Evolutionary conservation across 1,284 basidiomycete species (phyloP), one percentile per base, ranked within the genome.

Genomic region (Lentinula novae-zelandiae): DNA sequence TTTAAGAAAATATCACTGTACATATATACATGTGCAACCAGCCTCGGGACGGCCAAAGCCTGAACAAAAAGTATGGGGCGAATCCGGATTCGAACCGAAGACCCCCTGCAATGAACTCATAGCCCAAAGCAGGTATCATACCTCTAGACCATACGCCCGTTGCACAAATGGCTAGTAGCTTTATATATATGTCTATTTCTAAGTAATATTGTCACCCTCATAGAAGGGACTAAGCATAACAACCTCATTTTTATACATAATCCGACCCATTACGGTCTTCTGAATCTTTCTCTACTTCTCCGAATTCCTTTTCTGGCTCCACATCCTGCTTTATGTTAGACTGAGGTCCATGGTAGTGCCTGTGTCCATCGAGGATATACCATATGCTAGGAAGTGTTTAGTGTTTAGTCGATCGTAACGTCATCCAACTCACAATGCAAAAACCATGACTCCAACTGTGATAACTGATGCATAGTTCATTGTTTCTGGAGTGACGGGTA

Each of bases 391-490:
- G 42, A 55, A 59, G 13, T 48, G 9, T 4, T 9, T 20, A 46
- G 17, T 46, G 20, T 20, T 22, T 22, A 49, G 46, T 65, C 33
- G 38, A 57, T 61, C 33, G 10, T 7, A 39, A 50, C 34, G 7
- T 38, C 7, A 44, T 3, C 34, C 17, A 53, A 57, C 77, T 57
- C 65, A 78, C 76, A 74, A 75, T 20, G 76, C 76, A 22, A 79
- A 69, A 53, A 77, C 69, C 64, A 80, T 71, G 51, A 82, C 81
- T 52, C 79, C 76, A 54, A 76, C 66, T 8, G 80, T 80, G 62
- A 82, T 80, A 51, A 76, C 72, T 34, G 86, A 81, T 40, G 89
- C 85, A 70, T 92, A 93, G 70, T 93, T 93, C 90, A 93, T 92
- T 66, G 87, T 91, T 36, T 77, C 69, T 22, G 75, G 69, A 9